These are phyloP conservation scores for Aquilaria agallochum DNA, from an alignment of 441 rosid species.

Conservation along the genomic window DNA sequence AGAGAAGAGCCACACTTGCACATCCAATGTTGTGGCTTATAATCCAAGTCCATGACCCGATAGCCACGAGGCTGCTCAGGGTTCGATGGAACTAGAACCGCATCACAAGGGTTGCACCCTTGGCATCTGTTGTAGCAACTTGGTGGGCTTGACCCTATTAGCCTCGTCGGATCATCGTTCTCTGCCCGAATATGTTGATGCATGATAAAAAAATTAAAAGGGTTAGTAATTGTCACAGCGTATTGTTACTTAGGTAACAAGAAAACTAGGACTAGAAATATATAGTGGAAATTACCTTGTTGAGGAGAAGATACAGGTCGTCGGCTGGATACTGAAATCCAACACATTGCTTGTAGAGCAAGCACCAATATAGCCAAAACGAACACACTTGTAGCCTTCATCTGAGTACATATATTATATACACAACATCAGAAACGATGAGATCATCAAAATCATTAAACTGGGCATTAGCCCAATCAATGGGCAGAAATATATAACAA, in stretches of 20 bases:
- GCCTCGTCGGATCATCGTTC: neutral
- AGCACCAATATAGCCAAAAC: too few species aligned
- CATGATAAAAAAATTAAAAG: neutral
- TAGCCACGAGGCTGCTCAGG: neutral
- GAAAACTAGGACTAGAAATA: too few species aligned
- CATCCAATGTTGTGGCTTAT: conserved; percentile 17
- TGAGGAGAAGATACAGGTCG: too few species aligned
- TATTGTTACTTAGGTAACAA: neutral
- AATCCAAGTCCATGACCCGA: conserved; percentile 3
- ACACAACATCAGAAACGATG: too few species aligned
- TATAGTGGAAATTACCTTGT: too few species aligned
- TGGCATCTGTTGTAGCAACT: conserved; percentile 12
- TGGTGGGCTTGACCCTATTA: conserved; percentile 15
- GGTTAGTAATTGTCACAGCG: neutral
- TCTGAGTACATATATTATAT: too few species aligned
- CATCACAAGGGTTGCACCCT: conserved; percentile 11
- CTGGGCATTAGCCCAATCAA: too few species aligned
- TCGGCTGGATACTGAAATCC: too few species aligned
- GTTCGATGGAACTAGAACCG: conserved; percentile 8
- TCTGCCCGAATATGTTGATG: neutral
- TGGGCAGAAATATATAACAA: too few species aligned
- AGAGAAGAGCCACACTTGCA: conserved; percentile 14
- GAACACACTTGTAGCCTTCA: too few species aligned
- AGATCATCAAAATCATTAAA: too few species aligned
- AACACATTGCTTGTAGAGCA: too few species aligned